Evolutionary conservation across 352 stramenopile genomes (phyloP).

Genomic region (Aphanomyces invadans): DNA sequence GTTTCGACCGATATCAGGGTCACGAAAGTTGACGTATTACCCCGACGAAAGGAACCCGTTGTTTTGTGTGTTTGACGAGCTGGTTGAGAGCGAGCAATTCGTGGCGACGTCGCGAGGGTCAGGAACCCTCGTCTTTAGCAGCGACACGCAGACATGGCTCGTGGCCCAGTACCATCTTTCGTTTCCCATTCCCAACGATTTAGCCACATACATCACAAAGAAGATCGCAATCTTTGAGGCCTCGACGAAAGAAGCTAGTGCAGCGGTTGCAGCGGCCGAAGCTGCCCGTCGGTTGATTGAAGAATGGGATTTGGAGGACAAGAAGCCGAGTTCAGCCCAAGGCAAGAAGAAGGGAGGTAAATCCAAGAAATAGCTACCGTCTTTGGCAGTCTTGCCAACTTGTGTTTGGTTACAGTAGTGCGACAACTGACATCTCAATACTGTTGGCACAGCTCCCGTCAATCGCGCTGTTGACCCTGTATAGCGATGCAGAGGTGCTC

Average conservation of each 20-base stretch:
- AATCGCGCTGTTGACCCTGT: too few species aligned
- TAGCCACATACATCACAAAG: slow-evolving; percentile 11
- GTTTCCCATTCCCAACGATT: slow-evolving; percentile 23
- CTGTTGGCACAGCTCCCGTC: too few species aligned
- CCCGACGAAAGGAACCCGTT: not conserved
- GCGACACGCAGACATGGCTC: slow-evolving; percentile 3
- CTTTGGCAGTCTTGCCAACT: too few species aligned
- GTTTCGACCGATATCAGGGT: slow-evolving; percentile 8
- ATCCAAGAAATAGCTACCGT: slow-evolving; percentile 17
- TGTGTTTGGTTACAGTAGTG: too few species aligned
- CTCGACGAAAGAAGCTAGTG: not conserved
- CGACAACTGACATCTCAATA: too few species aligned
- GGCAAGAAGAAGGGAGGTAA: slow-evolving; percentile 14
- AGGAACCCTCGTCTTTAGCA: slow-evolving; percentile 9
- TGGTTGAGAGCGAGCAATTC: slow-evolving; percentile 18
- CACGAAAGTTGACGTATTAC: slow-evolving; percentile 18
- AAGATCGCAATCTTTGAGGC: slow-evolving; percentile 20
- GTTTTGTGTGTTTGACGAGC: slow-evolving; percentile 23
- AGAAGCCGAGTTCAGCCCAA: not conserved
- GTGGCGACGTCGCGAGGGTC: slow-evolving; percentile 20
- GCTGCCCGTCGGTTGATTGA: slow-evolving; percentile 11
- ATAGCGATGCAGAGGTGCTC: too few species aligned
- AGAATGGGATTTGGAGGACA: slow-evolving; percentile 23
- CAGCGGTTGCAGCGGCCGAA: slow-evolving; percentile 8
- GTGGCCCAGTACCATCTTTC: slow-evolving; percentile 19